These are phyloP conservation scores for Spongospora subterranea DNA, from an alignment of 208 protist species.

Conservation along the genomic window DNA sequence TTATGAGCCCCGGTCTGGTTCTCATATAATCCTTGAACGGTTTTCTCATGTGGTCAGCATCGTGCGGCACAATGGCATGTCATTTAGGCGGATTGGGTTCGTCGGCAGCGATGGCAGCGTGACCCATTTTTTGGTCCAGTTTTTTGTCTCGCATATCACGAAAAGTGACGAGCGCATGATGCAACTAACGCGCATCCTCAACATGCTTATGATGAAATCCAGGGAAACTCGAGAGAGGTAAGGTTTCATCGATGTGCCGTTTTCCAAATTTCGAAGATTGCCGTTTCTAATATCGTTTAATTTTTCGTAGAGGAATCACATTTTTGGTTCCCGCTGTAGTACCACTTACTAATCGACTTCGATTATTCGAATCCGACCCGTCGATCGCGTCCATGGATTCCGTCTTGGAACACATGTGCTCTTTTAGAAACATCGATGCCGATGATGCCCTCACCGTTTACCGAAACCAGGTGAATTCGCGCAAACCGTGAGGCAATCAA, in stretches of 20 bases:
- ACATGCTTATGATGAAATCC: conserved; percentile 61
- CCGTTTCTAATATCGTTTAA: background rate
- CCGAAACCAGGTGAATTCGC: background rate
- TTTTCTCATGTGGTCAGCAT: conserved; percentile 56
- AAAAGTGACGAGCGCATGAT: conserved; percentile 63
- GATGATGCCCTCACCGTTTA: conserved; percentile 57
- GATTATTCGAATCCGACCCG: conserved; percentile 54
- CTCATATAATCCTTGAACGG: conserved; percentile 54
- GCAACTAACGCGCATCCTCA: conserved; percentile 57
- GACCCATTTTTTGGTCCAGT: conserved; percentile 62
- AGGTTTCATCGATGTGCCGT: too few species aligned
- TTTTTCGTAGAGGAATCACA: background rate
- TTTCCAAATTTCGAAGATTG: conserved; percentile 2
- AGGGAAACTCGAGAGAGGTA: conserved; percentile 59
- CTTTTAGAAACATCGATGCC: conserved; percentile 53
- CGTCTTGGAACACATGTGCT: conserved; percentile 60
- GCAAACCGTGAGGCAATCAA: background rate
- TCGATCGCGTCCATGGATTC: conserved; percentile 61
- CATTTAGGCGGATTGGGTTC: conserved; percentile 61
- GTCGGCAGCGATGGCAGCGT: conserved; percentile 58
- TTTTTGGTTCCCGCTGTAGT: conserved; percentile 10
- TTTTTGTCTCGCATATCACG: conserved; percentile 63
- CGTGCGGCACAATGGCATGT: conserved; percentile 59
- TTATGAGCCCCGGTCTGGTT: conserved; percentile 30
- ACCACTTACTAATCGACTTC: conserved; percentile 61